Evolutionary conservation across 176 grass and related monocot species (phyloP).

Genomic region (Oryza glumipatula): DNA sequence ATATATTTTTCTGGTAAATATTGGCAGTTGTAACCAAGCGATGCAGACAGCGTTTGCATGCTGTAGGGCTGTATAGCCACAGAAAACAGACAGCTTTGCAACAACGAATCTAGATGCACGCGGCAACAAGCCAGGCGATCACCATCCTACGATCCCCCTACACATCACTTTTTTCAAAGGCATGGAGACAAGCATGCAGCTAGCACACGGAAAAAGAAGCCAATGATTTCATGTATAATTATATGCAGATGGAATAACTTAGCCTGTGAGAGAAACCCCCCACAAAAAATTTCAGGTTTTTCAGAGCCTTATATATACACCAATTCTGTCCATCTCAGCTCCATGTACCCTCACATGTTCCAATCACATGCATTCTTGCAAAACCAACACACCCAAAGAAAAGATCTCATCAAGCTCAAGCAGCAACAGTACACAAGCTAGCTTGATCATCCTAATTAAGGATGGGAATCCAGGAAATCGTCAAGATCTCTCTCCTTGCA

Average conservation of each 20-base stretch:
- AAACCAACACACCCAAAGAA: not conserved
- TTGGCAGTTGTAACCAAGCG: not conserved
- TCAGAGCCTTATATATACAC: conserved; percentile 17
- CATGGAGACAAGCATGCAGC: not conserved
- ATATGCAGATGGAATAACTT: conserved; percentile 30
- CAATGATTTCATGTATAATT: not conserved
- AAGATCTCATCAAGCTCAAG: too few relatives aligned
- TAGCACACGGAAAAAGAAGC: not conserved
- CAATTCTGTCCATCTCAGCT: not conserved
- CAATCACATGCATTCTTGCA: not conserved
- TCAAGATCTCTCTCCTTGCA: conserved; percentile 23
- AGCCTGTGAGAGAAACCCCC: not conserved
- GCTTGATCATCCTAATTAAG: not conserved
- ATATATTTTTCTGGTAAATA: not conserved
- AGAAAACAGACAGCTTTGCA: not conserved
- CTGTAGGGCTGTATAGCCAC: not conserved
- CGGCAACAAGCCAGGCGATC: not conserved
- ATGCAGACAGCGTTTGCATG: not conserved
- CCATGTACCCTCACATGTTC: conserved; percentile 1
- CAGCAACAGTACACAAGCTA: not conserved
- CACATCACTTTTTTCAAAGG: not conserved
- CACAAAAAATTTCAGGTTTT: not conserved
- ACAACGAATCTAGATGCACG: not conserved
- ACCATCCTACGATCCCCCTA: not conserved
- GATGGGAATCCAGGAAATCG: not conserved